Base-by-base conservation (phyloP, 257 asterid genomes). In the Rauvolfia tetraphylla region DNA sequence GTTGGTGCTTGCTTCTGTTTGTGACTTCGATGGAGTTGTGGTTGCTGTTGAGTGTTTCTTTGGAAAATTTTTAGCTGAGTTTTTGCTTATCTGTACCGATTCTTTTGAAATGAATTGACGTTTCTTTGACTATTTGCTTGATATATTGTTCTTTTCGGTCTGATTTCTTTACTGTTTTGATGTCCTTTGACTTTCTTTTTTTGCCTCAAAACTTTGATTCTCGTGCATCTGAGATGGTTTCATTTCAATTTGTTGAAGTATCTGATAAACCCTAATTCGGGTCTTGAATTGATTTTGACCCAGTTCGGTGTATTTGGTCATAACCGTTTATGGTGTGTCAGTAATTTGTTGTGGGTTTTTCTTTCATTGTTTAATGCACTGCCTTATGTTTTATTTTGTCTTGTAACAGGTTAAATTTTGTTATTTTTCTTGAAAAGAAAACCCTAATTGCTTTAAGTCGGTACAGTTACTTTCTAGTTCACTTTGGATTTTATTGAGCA, bases 201-300 rank as follows among this genome's bases (percentile, higher is more conserved):
- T 78, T 58, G 13, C 23, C 12, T 61, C 3, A 9, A 49, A 48
- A 48, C 59, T 75, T 34, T 29, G 36, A 4, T 66, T 25, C 8
- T 20, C 31, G n/a, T 57, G 23, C 14, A 15, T 20, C 48, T 27
- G 34, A 56, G 56, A 68, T 33, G 49, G 48, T 9, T 51, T 8
- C 56, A 5, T 15, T 48, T 67, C 56, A 42, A 72, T 79, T 56
- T 31, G 62, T 58, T 0, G 29, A 38, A 38, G 41, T 73, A 72
- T 57, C 61, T 34, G 44, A 31, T 36, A 85, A 92, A 90, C 96
- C 97, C 96, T 92, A 89, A 86, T 53, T 83, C 41, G 44, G 71
- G 69, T 44, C 79, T 13, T 54, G 75, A 75, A 41, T 58, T 71
- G n/a, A 80, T 51, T 75, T 46, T 18, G 71, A 67, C 54, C 53